These are phyloP conservation scores for Ramichloridium luteum DNA, from an alignment of 2,329 filamentous ascomycete genomes.

Conservation along the genomic window DNA sequence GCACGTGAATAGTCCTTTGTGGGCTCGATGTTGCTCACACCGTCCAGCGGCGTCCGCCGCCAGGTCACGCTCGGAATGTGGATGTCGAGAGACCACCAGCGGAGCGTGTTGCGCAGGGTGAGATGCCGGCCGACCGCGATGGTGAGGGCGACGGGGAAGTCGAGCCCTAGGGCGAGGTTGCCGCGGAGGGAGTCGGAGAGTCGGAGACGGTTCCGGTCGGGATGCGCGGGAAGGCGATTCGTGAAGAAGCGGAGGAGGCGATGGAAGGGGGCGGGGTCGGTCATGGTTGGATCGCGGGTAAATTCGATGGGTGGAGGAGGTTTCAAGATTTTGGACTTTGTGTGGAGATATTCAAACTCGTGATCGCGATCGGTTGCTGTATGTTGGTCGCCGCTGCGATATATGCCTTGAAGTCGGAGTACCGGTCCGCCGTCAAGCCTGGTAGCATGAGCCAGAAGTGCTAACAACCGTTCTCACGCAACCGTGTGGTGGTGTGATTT, in stretches of 20 bases:
- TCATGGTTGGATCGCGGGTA: too few species aligned
- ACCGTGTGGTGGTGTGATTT: too few species aligned
- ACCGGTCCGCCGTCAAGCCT: too few species aligned
- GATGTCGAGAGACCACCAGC: slow-evolving; percentile 23
- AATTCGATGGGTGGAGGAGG: too few species aligned
- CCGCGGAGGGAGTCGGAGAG: slow-evolving; percentile 25
- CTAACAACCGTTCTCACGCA: too few species aligned
- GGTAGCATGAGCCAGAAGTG: too few species aligned
- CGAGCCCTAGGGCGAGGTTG: slow-evolving; percentile 26
- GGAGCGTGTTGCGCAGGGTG: slow-evolving; percentile 21
- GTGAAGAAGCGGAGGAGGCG: slow-evolving; percentile 27
- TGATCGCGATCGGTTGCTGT: too few species aligned
- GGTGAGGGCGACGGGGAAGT: slow-evolving; percentile 25
- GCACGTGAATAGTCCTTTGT: slow-evolving; percentile 17
- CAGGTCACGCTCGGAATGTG: slow-evolving; percentile 23
- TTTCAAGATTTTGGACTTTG: too few species aligned
- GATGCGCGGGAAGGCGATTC: slow-evolving; percentile 16
- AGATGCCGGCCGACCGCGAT: slow-evolving; percentile 24
- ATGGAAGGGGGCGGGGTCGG: slow-evolving; percentile 22
- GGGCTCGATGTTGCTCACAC: slow-evolving; percentile 21
- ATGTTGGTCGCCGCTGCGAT: too few species aligned
- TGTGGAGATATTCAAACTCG: too few species aligned
- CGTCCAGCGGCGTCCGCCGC: slow-evolving; percentile 20
- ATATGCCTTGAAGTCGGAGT: too few species aligned
- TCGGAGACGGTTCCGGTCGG: slow-evolving; percentile 23